Conservation (phyloP, 2,329 filamentous ascomycete genomes). For the Penicillium sp. region DNA sequence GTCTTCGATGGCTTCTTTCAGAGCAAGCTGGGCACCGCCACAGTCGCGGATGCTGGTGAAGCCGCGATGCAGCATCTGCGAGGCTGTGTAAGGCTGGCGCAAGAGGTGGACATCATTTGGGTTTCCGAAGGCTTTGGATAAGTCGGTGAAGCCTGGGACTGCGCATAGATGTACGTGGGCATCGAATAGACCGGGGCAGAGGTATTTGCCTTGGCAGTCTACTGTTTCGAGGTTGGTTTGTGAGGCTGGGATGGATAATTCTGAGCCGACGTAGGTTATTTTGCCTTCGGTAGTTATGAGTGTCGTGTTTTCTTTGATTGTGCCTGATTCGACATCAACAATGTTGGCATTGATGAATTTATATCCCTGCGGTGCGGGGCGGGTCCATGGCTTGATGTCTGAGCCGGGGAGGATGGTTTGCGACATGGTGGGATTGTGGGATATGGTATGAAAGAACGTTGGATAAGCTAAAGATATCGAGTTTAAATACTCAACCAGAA, state of each 20-base stretch:
- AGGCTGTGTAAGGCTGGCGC: constrained; percentile 24
- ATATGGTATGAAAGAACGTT: not conserved
- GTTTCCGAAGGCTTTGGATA: constrained; percentile 25
- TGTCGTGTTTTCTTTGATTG: constrained; percentile 15
- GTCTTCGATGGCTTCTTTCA: constrained; percentile 52
- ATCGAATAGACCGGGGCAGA: constrained; percentile 30
- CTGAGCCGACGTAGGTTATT: constrained; percentile 18
- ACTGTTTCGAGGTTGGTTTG: constrained; percentile 12
- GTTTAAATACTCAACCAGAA: not conserved
- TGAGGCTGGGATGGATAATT: constrained; percentile 8
- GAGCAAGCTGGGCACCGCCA: constrained; percentile 56
- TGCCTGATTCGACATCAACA: constrained; percentile 23
- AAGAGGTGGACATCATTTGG: constrained; percentile 24
- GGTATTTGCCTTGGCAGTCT: constrained; percentile 22
- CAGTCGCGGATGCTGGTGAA: constrained; percentile 62
- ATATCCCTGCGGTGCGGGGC: constrained; percentile 16
- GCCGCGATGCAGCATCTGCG: constrained; percentile 56
- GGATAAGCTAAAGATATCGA: not conserved
- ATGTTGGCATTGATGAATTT: constrained; percentile 26
- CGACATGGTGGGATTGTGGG: constrained; percentile 7
- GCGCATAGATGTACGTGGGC: constrained; percentile 30
- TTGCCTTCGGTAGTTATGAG: constrained; percentile 20
- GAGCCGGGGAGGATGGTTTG: constrained; percentile 15
- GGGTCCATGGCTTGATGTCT: constrained; percentile 28
- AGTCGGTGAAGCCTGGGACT: constrained; percentile 24